phyloP scores from a whole-genome alignment of 805 yeast species.

The Kodamaea restingae region DNA sequence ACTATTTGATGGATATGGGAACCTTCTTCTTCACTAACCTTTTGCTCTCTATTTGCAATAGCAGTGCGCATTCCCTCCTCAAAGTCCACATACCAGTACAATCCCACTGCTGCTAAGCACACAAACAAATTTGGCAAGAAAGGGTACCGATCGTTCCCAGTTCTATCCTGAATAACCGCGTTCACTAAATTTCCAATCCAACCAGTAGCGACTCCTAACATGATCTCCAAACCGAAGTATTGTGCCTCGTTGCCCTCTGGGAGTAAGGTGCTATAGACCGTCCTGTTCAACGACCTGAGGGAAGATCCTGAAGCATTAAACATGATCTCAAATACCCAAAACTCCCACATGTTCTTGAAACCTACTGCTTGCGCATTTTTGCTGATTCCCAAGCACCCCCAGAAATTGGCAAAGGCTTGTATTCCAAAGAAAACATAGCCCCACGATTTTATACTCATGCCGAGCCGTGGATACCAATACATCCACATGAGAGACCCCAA shows the following conservation, averaged over 20 bases:
- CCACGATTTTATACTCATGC: conserved; percentile 30
- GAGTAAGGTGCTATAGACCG: conserved; percentile 32
- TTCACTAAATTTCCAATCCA: conserved; percentile 39
- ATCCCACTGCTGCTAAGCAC: conserved; percentile 20
- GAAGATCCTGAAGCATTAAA: conserved; percentile 33
- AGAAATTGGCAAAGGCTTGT: conserved; percentile 30
- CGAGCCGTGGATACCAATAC: conserved; percentile 25
- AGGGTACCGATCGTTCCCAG: conserved; percentile 34
- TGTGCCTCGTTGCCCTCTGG: conserved; percentile 43
- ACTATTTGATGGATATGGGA: no score
- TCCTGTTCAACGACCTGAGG: conserved; percentile 33
- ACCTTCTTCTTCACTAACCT: no score
- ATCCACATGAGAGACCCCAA: conserved; percentile 37
- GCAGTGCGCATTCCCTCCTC: conserved; percentile 30
- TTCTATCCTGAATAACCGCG: conserved; percentile 38
- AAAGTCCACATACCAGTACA: conserved; percentile 26
- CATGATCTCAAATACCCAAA: conserved; percentile 39
- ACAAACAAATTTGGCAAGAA: conserved; percentile 34
- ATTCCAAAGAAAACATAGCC: conserved; percentile 29
- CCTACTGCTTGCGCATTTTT: conserved; percentile 22
- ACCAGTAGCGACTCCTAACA: conserved; percentile 39
- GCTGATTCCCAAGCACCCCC: conserved; percentile 16
- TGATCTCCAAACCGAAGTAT: conserved; percentile 38
- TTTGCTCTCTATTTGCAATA: conserved; percentile 11
- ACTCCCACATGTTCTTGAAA: conserved; percentile 40